Base-by-base conservation (phyloP, 805 yeast species). In the Ogataea degrootiae region DNA sequence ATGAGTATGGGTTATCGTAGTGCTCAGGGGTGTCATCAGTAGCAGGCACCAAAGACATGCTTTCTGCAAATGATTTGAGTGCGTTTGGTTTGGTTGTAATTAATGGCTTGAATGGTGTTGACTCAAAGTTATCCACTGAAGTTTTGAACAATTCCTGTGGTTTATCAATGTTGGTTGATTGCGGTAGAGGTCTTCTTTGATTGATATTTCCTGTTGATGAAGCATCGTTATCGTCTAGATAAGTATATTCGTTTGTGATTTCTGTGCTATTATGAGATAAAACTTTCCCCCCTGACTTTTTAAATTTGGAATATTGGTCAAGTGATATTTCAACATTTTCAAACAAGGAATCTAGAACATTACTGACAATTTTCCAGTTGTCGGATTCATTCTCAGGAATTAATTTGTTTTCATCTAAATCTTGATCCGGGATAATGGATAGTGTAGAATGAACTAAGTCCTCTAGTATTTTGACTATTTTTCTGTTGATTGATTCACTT, bases 1-100 rank as follows among this genome's bases (percentile, higher is more conserved):
- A 64, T 41, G 72, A 77, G 59, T 94, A 92, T 0, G 99, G 99
- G 43, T 94, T 94, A 9, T 74, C 75, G 60, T 82, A 85, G 63
- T 82, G 87, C 9, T 76, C 63, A 4, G 87, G 84, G 33, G 69
- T 67, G 22, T 69, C 71, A 5, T 70, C 74, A 0, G 62, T 65
- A 23, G 60, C 62, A 5, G 61, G 65, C 39, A 67, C 69, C 58
- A 76, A 58, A 46, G 51, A 55, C 39, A 76, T 48, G 6, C 80
- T 68, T 26, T 82, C 79, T n/a, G 79, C 79, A 21, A 83, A 73
- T 0, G 87, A 67, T 41, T 65, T 67, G 8, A 83, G 42, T 0
- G 88, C 79, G 62, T 87, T 75, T 0, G 97, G 98, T 62, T 94
- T 94, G 1, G 70, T 54, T 1, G 74, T 71, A 23, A 94, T 65